phyloP scores from a whole-genome alignment of 495 filamentous ascomycete genomes.

The Neurospora sublineolata region DNA sequence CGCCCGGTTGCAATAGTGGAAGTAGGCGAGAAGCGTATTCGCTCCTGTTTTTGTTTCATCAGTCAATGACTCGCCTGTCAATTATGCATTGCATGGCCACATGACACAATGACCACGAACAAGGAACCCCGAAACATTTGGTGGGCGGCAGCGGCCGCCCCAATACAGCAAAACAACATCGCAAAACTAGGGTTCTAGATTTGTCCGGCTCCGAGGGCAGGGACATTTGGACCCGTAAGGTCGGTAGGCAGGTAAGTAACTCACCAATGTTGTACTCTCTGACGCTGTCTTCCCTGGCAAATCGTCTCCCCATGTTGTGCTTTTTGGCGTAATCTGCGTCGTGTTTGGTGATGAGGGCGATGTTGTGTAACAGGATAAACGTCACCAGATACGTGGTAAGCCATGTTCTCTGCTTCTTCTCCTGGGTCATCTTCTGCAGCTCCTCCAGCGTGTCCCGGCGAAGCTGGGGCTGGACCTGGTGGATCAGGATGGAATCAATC shows the following conservation, averaged over 20 bases:
- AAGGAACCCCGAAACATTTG: background rate
- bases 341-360: conserved; percentile 44
- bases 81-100: background rate
- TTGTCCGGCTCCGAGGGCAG: background rate
- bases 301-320: conserved; percentile 39
- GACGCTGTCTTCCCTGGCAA: conserved; percentile 38
- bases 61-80: background rate
- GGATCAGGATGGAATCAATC: conserved; percentile 45
- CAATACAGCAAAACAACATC: background rate
- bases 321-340: conserved; percentile 45
- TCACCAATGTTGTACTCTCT: conserved; percentile 41
- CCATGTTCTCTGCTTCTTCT: conserved; percentile 44
- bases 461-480: conserved; percentile 43
- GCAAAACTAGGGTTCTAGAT: background rate
- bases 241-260: conserved; percentile 4
- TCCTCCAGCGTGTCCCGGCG: conserved; percentile 43
- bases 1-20: conserved; percentile 49
- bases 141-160: background rate
- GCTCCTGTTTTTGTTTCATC: conserved; percentile 29
- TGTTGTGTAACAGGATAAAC: conserved; percentile 48
- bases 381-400: conserved; percentile 46
- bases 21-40: conserved; percentile 46
- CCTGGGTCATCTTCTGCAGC: conserved; percentile 44
- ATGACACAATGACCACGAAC: background rate
- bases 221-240: conserved; percentile 3